Conservation (phyloP, 2,329 filamentous ascomycete genomes). For the Dactylellina drechsleri region DNA sequence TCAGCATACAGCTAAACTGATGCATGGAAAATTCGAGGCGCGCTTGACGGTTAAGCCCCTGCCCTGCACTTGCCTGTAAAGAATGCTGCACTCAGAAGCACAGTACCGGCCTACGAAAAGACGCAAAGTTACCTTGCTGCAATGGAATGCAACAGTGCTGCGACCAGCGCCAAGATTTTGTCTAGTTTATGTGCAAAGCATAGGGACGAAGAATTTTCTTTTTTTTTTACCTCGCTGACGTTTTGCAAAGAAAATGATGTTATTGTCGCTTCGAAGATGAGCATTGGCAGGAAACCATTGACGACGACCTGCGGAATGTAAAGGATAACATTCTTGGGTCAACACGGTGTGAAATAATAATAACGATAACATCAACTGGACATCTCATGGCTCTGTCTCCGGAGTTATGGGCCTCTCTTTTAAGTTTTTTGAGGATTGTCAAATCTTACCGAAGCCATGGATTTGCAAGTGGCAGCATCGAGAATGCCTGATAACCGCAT, state of each 20-base stretch:
- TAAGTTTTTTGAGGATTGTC: conserved; percentile 42
- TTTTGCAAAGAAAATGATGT: conserved; percentile 54
- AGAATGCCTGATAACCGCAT: conserved; percentile 55
- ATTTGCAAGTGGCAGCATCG: conserved; percentile 56
- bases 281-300: conserved; percentile 53
- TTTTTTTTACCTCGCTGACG: conserved; percentile 42
- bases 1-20: conserved; percentile 25
- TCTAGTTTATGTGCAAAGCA: neutral
- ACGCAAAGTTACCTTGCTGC: conserved; percentile 26
- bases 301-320: conserved; percentile 54
- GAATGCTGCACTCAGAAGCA: conserved; percentile 53
- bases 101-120: conserved; percentile 44
- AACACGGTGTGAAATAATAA: conserved; percentile 11
- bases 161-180: conserved; percentile 27
- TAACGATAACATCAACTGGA: too few relatives aligned
- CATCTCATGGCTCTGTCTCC: neutral
- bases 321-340: conserved; percentile 43
- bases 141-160: conserved; percentile 50
- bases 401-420: conserved; percentile 23
- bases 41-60: conserved; percentile 40
- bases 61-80: conserved; percentile 43
- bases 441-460: conserved; percentile 57
- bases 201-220: neutral
- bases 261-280: conserved; percentile 54
- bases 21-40: conserved; percentile 41